Base-by-base conservation (phyloP, 2,329 filamentous ascomycete genomes). In the Ceratocystis lukuohia region DNA sequence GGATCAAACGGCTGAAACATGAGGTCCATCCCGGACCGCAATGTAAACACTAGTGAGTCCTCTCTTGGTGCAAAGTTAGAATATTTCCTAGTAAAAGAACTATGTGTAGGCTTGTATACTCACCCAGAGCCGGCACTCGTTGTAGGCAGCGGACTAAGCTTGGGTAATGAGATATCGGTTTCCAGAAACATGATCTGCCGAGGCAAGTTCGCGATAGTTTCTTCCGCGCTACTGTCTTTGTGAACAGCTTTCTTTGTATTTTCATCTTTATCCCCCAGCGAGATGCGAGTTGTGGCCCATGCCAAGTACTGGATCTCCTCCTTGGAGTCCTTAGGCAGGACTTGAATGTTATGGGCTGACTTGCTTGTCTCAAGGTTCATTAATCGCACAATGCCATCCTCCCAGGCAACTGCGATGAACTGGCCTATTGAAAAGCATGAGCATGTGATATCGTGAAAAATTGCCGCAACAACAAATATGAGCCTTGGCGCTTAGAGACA, bases 361-460 rank as follows among this genome's bases (percentile, higher is more conserved):
- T 93, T 96, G 74, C 86, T 88, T 71, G 85, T 92, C 74, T 94
- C 91, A 25, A 91, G 77, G 68, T 88, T 88, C 74, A 93, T 82
- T 45, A 96, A 77, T 67, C 90, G 85, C 22, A 94, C 84, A 5
- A 83, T 83, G 33, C 89, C 88, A 77, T 96, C 90, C 70, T 84
- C 90, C 85, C 90, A 96, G 59, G 86, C 90, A 15, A 94, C 84
- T 15, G 91, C 91, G 65, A 96, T 81, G 53, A 90, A 85, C 69
- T 89, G 87, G 7, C 88, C 86, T 68, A 46, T 37, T 12, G 56
- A 10, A 10, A 1, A 53, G 15, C 12, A 45, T 20, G 10, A 65
- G 48, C 33, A 62, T 53, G 28, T 17, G n/a, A 45, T 12, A 22
- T 5, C 46, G n/a, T 15, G 37, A 41, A 41, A 41, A 10, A 41